Percentiles rank a stretch among this genome's conserved stretches.
Conservation (phyloP, 169 alveolate genomes). For the Babesia caballi region DNA sequence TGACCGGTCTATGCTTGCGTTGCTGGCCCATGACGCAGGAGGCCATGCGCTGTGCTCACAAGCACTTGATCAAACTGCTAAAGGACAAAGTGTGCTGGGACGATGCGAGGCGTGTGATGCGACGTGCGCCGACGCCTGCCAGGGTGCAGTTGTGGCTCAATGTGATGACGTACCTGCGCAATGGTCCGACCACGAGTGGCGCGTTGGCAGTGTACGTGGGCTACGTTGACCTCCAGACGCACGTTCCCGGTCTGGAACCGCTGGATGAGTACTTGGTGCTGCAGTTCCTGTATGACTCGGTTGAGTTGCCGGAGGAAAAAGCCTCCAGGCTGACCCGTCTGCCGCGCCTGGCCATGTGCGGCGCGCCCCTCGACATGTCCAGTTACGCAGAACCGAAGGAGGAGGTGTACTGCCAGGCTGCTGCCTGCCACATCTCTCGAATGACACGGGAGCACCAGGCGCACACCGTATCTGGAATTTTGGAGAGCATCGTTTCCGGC, state of each 20-base stretch:
- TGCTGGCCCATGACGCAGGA: background rate
- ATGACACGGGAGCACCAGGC: slow-evolving; percentile 2
- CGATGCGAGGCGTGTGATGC: background rate
- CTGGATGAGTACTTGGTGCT: slow-evolving; percentile 2
- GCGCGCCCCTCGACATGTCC: background rate
- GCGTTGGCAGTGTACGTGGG: slow-evolving; percentile 10
- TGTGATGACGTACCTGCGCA: background rate
- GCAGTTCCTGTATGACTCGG: slow-evolving; percentile 1
- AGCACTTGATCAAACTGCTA: background rate
- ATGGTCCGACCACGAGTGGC: background rate
- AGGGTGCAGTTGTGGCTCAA: background rate
- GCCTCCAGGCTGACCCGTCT: background rate
- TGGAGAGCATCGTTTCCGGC: background rate
- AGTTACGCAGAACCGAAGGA: background rate
- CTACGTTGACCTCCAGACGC: background rate
- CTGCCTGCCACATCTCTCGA: background rate
- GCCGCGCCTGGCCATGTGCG: background rate
- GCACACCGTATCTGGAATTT: background rate
- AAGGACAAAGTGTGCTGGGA: background rate
- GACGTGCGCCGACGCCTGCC: background rate
- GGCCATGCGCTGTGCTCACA: background rate
- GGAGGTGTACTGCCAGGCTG: background rate
- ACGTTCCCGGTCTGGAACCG: background rate
- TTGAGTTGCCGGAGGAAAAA: background rate
- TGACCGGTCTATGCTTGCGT: too few relatives aligned